Evolutionary conservation across 805 yeast species (phyloP).

Genomic region (Saturnispora serradocipensis): DNA sequence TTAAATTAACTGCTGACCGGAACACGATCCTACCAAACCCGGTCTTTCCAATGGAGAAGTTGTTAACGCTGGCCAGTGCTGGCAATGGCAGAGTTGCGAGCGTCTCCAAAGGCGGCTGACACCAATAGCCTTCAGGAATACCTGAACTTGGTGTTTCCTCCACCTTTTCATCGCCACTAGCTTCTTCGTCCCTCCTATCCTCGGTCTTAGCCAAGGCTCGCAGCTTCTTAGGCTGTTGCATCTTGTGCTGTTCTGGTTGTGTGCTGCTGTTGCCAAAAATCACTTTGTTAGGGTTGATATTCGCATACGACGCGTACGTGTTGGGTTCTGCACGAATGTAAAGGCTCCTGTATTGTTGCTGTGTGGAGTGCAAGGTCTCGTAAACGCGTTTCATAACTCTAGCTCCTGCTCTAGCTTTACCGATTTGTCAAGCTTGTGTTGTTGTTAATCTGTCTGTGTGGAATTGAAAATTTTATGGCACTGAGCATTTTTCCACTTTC

Average conservation of each 20-base stretch:
- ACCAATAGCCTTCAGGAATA: constrained; percentile 49
- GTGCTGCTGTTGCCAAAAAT: background rate
- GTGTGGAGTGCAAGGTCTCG: background rate
- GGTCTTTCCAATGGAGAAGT: constrained; percentile 59
- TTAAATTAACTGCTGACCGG: constrained; percentile 58
- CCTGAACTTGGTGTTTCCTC: background rate
- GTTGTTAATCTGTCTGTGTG: too few species aligned
- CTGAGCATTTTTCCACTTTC: background rate
- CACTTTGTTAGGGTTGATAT: background rate
- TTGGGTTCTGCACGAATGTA: background rate
- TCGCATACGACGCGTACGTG: background rate
- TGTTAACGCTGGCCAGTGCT: constrained; percentile 45
- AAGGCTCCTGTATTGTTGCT: background rate
- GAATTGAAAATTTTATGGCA: background rate
- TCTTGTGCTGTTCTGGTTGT: background rate
- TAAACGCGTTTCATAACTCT: background rate
- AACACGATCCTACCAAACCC: constrained; percentile 64
- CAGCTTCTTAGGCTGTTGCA: background rate
- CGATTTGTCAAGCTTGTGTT: background rate
- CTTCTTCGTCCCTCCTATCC: background rate
- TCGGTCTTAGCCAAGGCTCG: background rate
- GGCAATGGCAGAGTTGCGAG: constrained; percentile 35
- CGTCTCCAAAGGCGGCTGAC: constrained; percentile 52
- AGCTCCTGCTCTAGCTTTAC: background rate
- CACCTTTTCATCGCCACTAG: background rate